Evolutionary conservation across 2,329 filamentous ascomycete genomes (phyloP).

Genomic region (Corinectria fuckeliana): DNA sequence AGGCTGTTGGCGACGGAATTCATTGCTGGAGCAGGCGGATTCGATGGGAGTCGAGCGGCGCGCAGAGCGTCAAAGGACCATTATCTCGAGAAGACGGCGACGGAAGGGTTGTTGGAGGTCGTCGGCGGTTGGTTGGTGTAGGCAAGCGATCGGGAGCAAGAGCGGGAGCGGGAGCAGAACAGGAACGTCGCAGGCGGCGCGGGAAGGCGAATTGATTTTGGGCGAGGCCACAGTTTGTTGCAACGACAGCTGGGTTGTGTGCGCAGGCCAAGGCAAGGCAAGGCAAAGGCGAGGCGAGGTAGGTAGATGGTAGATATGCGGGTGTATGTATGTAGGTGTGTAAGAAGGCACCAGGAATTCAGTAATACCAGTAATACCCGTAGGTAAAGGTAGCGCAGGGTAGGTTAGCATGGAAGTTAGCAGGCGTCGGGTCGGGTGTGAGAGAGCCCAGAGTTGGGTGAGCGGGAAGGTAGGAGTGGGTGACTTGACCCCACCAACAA

Average conservation of each 20-base stretch:
- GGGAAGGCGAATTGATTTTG: conserved; percentile 18
- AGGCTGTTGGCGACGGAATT: conserved; percentile 48
- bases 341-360: conserved; percentile 8
- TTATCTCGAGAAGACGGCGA: conserved; percentile 28
- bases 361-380: too few species aligned
- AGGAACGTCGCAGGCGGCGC: conserved; percentile 22
- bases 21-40: conserved; percentile 39
- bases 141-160: conserved; percentile 14
- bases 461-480: conserved; percentile 18
- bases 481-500: conserved; percentile 25
- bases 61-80: conserved; percentile 33
- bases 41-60: conserved; percentile 19
- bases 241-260: conserved; percentile 1
- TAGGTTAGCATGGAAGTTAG: too few species aligned
- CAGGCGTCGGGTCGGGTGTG: conserved; percentile 17
- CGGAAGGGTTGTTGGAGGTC: conserved; percentile 11
- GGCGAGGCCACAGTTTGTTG: conserved; percentile 7
- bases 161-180: conserved; percentile 12
- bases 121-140: conserved; percentile 12
- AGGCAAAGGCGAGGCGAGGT: neutral
- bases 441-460: conserved; percentile 17
- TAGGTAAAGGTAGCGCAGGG: too few species aligned
- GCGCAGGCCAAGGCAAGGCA: neutral
- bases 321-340: conserved; percentile 1
- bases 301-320: conserved; percentile 3